phyloP scores from a whole-genome alignment of 768 basidiomycete species.

The Floccularia luteovirens region DNA sequence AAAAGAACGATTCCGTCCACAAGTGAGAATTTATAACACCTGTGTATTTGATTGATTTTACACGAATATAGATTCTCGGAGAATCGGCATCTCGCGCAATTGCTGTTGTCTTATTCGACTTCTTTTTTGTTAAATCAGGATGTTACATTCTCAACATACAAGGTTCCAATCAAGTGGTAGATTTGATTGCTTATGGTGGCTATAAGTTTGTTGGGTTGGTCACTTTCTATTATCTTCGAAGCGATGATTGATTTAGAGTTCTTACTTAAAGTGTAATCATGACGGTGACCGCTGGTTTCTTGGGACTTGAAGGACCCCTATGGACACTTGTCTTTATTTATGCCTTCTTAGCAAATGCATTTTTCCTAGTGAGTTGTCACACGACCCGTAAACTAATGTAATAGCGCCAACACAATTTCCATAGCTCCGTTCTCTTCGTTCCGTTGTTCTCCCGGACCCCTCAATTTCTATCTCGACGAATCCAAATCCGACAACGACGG shows the following conservation, averaged over 20 bases:
- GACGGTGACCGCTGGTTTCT: slow-evolving; percentile 64
- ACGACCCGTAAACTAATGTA: neutral
- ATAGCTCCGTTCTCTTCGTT: slow-evolving; percentile 88
- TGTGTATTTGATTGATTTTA: neutral
- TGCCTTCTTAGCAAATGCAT: slow-evolving; percentile 81
- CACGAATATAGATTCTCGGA: slow-evolving; percentile 55
- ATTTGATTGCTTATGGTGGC: slow-evolving; percentile 87
- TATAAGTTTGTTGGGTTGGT: slow-evolving; percentile 94
- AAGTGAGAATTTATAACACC: slow-evolving; percentile 18
- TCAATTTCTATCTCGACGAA: slow-evolving; percentile 25
- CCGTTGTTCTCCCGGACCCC: slow-evolving; percentile 84
- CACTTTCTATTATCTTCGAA: neutral
- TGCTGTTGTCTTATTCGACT: slow-evolving; percentile 81
- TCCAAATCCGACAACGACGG: slow-evolving; percentile 35
- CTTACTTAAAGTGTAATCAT: slow-evolving; percentile 62
- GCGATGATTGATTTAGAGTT: neutral
- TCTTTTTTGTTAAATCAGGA: slow-evolving; percentile 81
- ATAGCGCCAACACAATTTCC: neutral
- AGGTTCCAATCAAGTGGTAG: slow-evolving; percentile 61
- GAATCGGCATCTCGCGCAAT: slow-evolving; percentile 79
- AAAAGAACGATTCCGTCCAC: slow-evolving; percentile 77
- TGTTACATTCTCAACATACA: slow-evolving; percentile 91
- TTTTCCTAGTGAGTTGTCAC: slow-evolving; percentile 69
- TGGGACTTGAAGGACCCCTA: slow-evolving; percentile 53
- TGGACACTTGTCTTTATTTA: slow-evolving; percentile 76